Base-by-base conservation (phyloP, 139 green algal genomes). In the Chlorella sp. region DNA sequence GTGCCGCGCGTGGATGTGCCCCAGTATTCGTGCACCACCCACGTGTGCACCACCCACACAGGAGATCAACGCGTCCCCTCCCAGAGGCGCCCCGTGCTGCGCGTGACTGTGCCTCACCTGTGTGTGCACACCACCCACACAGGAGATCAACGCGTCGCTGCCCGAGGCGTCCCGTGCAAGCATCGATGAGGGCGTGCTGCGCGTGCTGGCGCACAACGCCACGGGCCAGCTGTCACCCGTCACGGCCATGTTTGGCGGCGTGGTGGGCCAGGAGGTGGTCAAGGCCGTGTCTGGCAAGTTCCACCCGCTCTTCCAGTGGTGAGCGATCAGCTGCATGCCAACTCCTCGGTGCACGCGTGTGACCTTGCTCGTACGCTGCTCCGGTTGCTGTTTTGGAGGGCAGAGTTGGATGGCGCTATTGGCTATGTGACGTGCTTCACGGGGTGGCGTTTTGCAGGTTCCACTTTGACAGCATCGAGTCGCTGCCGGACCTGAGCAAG, bases 251-350 rank as follows among this genome's bases (percentile, higher is more conserved):
- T 93, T 99, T 78, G 95, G 95, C 59, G 95, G 94, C 35, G 83
- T 98, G 35, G 92, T 98, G 36, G 94, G 94, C 30, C 95, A 98
- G 87, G 94, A 99, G 84, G 90, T 96, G 49, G 90, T 99, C 59
- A 99, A 99, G 83, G 95, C 94, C 22, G 90, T 92, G 36, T 90
- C 78, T 35, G 91, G 91, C 67, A 99, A 99, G 87, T 99, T 99
- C 82, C 88, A 96, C 75, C 95, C 95, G 20, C 69, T 99, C 10
- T 82, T 86, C 82, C 95, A 99, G 79, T 96, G 85, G 84, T 89
- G 60, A 35, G 69, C 42, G 17, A 55, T 17, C 42, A 55, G n/a
- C n/a, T n/a, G n/a, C n/a, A n/a, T n/a, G n/a, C n/a, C n/a, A n/a
- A n/a, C n/a, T n/a, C n/a, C n/a, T n/a, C n/a, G n/a, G n/a, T n/a